Evolutionary conservation across 345 rosid genomes (phyloP), one percentile per base, ranked within the genome.

Genomic region (Theobroma cacao): DNA sequence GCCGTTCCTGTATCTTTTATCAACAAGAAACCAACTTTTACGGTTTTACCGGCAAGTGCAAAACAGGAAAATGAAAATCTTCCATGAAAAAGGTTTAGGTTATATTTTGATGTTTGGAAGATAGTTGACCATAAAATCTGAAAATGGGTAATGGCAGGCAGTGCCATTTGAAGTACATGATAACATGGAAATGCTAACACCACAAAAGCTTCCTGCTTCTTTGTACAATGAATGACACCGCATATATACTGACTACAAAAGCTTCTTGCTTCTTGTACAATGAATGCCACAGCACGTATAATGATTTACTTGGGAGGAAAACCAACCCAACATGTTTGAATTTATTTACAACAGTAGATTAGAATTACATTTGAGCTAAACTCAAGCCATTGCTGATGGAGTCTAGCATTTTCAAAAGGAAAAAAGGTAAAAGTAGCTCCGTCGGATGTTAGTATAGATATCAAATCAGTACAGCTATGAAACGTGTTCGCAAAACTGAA

Each of bases 401-500:
- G 26, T 40, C 41, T 33, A 76, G 24, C 33, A 22, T 45, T 30
- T 18, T 1, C 40, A 31, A 41, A 33, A 2, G 13, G 64, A 45
- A 72, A 53, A 52, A 50, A 11, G 4, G 3, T 28, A 8, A 38
- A 47, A 26, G 20, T n/a, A 62, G 13, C 43, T 58, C n/a, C 22
- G 69, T 61, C 31, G 12, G 58, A 69, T 67, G 81, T 70, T 76
- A 38, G 82, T 43, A 78, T 67, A 56, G 70, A 66, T 58, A 77
- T 78, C 64, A 28, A 47, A 53, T 58, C 71, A 45, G 3, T 65
- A 43, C 67, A 75, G 78, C 33, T 83, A 85, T 64, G 24, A 68
- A 55, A 64, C 76, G 43, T 74, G 86, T 82, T 82, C 76, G 84
- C 53, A 67, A 66, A 73, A 78, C 41, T 33, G 28, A 41, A 38